A percentile compares a stretch with the other conserved stretches of the same genome.
phyloP scores from a whole-genome alignment of 2,329 filamentous ascomycete species.

The Cryphonectria parasitica region DNA sequence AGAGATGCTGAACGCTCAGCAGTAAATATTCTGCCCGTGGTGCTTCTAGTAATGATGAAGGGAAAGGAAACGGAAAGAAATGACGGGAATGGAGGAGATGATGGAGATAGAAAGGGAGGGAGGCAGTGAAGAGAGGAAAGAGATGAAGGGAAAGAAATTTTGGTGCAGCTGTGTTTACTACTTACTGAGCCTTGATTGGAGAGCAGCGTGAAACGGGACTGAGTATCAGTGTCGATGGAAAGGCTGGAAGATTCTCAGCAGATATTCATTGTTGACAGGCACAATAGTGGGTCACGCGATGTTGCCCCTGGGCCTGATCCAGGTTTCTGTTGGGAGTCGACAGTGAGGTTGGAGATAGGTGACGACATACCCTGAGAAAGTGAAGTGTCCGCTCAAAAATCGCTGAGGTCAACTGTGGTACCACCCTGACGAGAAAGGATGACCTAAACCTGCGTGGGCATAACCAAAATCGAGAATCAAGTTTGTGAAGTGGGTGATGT shows the following conservation, averaged over 20 bases:
- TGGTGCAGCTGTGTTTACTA: not conserved
- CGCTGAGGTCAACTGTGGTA: constrained; percentile 21
- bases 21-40: not conserved
- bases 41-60: not conserved
- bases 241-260: not conserved
- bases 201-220: not conserved
- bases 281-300: no score
- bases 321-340: no score
- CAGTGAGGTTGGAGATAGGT: not conserved
- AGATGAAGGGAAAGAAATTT: not conserved
- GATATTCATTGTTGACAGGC: not conserved
- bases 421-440: constrained; percentile 28
- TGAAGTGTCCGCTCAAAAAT: constrained; percentile 25
- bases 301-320: not conserved
- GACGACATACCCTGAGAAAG: constrained; percentile 18
- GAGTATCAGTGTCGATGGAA: not conserved
- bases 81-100: not conserved
- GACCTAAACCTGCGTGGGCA: constrained; percentile 26
- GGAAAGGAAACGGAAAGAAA: not conserved
- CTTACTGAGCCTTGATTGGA: constrained; percentile 3
- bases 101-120: not conserved
- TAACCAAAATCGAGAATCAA: constrained; percentile 25
- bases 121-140: not conserved
- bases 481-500: constrained; percentile 4
- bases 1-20: not conserved